Evolutionary conservation across 2,329 filamentous ascomycete genomes (phyloP).

Genomic region (Verruconis gallopava): DNA sequence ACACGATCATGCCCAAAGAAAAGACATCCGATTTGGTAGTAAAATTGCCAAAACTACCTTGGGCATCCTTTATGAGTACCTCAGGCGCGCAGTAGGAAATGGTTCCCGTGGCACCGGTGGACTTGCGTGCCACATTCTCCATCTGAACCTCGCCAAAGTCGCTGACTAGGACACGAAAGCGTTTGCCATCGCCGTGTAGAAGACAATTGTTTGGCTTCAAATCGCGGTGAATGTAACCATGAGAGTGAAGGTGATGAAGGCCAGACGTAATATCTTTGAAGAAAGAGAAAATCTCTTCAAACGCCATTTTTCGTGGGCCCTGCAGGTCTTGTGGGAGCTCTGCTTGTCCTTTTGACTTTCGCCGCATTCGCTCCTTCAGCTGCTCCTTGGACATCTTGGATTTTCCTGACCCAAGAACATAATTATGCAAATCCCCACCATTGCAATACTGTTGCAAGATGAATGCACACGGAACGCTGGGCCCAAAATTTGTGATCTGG

Average conservation of each 20-base stretch:
- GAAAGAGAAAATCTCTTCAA: conserved; percentile 93
- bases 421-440: conserved; percentile 75
- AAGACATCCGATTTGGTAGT: conserved; percentile 98
- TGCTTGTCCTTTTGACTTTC: conserved; percentile 63
- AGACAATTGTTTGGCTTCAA: conserved; percentile 94
- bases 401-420: conserved; percentile 58
- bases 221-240: conserved; percentile 92
- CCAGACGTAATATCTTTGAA: conserved; percentile 94
- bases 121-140: conserved; percentile 68
- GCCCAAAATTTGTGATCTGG: conserved; percentile 69
- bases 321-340: conserved; percentile 46
- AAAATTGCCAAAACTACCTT: conserved; percentile 77
- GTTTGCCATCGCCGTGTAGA: conserved; percentile 60
- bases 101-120: conserved; percentile 86
- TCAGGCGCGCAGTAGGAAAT: conserved; percentile 97
- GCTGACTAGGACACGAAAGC: conserved; percentile 74
- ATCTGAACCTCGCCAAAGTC: conserved; percentile 96
- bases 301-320: conserved; percentile 45
- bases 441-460: conserved; percentile 98
- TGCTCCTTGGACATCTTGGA: conserved; percentile 61
- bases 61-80: conserved; percentile 57
- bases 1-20: conserved; percentile 93
- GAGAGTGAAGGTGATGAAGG: conserved; percentile 73
- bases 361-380: conserved; percentile 74
- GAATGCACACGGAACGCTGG: conserved; percentile 85